A percentile compares a stretch with the other conserved stretches of the same genome.
Evolutionary conservation across 2,329 filamentous ascomycete species (phyloP).

Genomic region (Didymella pomorum): DNA sequence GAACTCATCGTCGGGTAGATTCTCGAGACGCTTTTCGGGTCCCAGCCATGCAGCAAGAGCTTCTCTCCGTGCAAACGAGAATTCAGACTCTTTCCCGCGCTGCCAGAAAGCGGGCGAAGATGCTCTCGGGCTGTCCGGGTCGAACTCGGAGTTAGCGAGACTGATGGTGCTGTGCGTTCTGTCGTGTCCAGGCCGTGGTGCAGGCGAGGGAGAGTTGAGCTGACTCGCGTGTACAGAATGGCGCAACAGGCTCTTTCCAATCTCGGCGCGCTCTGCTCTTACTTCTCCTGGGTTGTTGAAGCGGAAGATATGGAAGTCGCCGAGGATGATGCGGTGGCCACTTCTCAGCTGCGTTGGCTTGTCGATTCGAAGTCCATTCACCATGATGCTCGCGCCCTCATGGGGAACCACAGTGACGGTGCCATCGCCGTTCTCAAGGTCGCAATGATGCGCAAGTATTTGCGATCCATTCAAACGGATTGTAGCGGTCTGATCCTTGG

Average conservation of each 20-base stretch:
- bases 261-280: slow-evolving; percentile 86
- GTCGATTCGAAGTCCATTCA: slow-evolving; percentile 90
- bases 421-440: slow-evolving; percentile 91
- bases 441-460: slow-evolving; percentile 91
- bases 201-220: slow-evolving; percentile 71
- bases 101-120: slow-evolving; percentile 77
- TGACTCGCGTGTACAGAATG: slow-evolving; percentile 76
- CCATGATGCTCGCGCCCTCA: slow-evolving; percentile 96
- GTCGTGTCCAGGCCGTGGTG: slow-evolving; percentile 73
- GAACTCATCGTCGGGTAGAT: slow-evolving; percentile 90
- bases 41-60: slow-evolving; percentile 91
- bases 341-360: slow-evolving; percentile 87
- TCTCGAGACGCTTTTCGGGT: slow-evolving; percentile 88
- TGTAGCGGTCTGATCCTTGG: slow-evolving; percentile 77
- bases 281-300: slow-evolving; percentile 99
- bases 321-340: slow-evolving; percentile 92
- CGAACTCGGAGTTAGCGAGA: slow-evolving; percentile 78
- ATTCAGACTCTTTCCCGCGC: slow-evolving; percentile 84
- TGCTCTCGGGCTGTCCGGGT: slow-evolving; percentile 74
- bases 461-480: slow-evolving; percentile 93
- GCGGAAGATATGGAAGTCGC: slow-evolving; percentile 97
- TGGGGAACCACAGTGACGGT: slow-evolving; percentile 89
- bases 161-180: slow-evolving; percentile 71
- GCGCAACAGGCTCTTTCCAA: slow-evolving; percentile 77
- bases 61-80: slow-evolving; percentile 91